Evolutionary conservation across 768 basidiomycete genomes (phyloP).

Genomic region (Lepiota subincarnata): DNA sequence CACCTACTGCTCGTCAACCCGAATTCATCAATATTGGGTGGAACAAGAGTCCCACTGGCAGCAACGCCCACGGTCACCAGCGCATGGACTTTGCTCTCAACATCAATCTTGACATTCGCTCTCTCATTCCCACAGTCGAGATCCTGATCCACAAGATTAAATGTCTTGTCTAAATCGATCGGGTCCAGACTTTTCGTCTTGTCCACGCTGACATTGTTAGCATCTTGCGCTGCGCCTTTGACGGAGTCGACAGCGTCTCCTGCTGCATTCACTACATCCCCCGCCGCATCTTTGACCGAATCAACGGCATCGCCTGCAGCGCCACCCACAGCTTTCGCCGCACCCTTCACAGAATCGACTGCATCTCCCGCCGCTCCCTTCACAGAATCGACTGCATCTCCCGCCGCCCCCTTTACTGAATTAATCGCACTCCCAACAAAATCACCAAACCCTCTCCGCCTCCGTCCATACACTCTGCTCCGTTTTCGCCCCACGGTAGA

Average conservation of each 20-base stretch:
- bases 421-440: slow-evolving; percentile 26
- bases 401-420: no score
- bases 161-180: slow-evolving; percentile 27
- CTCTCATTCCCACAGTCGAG: slow-evolving; percentile 22
- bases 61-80: slow-evolving; percentile 34
- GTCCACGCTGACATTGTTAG: slow-evolving; percentile 28
- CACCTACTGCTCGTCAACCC: slow-evolving; percentile 30
- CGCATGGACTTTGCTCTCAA: slow-evolving; percentile 29
- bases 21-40: slow-evolving; percentile 35
- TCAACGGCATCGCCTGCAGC: not conserved
- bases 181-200: slow-evolving; percentile 27
- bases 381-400: no score
- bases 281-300: not conserved
- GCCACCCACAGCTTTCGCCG: no score
- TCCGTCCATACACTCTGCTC: slow-evolving; percentile 20
- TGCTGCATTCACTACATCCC: not conserved
- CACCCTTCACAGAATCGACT: no score
- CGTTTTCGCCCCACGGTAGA: not conserved
- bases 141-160: slow-evolving; percentile 26
- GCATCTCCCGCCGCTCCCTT: not conserved
- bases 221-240: not conserved
- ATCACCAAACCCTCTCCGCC: slow-evolving; percentile 23
- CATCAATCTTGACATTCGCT: slow-evolving; percentile 24
- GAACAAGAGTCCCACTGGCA: slow-evolving; percentile 41
- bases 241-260: not conserved